A percentile compares a stretch with the other conserved stretches of the same genome.
phyloP scores from a whole-genome alignment of 495 filamentous ascomycete species.

The Neurospora sp. region DNA sequence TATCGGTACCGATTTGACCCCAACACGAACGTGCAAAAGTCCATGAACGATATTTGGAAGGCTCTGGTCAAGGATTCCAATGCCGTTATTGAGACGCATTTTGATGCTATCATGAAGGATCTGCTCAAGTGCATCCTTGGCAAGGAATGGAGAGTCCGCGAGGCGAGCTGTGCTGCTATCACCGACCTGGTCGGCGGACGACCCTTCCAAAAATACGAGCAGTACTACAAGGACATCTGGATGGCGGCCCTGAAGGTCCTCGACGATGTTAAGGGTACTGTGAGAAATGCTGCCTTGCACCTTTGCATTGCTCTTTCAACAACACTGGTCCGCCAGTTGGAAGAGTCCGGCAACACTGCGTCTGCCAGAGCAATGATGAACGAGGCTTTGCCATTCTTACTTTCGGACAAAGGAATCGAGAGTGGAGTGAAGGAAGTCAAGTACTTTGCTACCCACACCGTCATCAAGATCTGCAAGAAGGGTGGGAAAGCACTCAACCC shows the following conservation, averaged over 20 bases:
- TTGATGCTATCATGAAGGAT: slow-evolving; percentile 78
- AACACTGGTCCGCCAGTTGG: slow-evolving; percentile 74
- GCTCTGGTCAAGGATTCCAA: slow-evolving; percentile 77
- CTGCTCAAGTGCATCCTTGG: slow-evolving; percentile 75
- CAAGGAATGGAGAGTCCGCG: slow-evolving; percentile 83
- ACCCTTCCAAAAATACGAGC: slow-evolving; percentile 66
- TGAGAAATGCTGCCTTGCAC: slow-evolving; percentile 67
- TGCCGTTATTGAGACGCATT: slow-evolving; percentile 60
- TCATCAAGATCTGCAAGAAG: slow-evolving; percentile 82
- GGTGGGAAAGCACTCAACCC: slow-evolving; percentile 62
- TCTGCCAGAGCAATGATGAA: slow-evolving; percentile 69
- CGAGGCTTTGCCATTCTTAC: slow-evolving; percentile 77
- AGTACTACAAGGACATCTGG: slow-evolving; percentile 79
- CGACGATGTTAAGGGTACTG: slow-evolving; percentile 91
- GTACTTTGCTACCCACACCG: slow-evolving; percentile 57
- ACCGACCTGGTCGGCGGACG: slow-evolving; percentile 72
- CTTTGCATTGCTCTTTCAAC: slow-evolving; percentile 75
- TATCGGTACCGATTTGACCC: slow-evolving; percentile 94
- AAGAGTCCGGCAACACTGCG: slow-evolving; percentile 60
- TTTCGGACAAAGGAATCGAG: slow-evolving; percentile 82
- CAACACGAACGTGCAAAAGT: slow-evolving; percentile 78
- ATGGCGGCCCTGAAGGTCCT: slow-evolving; percentile 69
- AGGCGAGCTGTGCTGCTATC: slow-evolving; percentile 86
- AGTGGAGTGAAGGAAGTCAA: slow-evolving; percentile 80
- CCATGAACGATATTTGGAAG: slow-evolving; percentile 97